Conservation (phyloP, 805 yeast species). For the Candida alai region DNA sequence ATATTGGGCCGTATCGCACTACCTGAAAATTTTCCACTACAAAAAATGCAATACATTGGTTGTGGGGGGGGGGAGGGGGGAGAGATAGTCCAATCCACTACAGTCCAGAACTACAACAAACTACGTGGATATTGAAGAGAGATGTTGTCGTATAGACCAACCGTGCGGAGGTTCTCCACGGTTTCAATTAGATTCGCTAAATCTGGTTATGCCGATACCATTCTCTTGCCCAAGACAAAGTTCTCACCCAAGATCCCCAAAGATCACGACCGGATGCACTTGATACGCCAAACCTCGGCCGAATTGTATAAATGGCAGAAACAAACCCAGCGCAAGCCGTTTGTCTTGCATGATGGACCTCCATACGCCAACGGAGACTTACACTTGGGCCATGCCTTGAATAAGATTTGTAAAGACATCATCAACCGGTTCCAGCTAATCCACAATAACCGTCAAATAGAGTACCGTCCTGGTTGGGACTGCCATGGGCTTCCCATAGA, state of each 20-base stretch:
- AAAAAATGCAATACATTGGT: too few relatives aligned
- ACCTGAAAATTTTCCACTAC: too few relatives aligned
- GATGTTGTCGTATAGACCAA: slow-evolving; percentile 4
- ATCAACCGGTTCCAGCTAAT: slow-evolving; percentile 68
- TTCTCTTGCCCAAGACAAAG: slow-evolving; percentile 62
- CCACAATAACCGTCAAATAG: slow-evolving; percentile 53
- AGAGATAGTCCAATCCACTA: too few relatives aligned
- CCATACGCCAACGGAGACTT: slow-evolving; percentile 96
- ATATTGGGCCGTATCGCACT: too few relatives aligned
- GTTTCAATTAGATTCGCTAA: background rate
- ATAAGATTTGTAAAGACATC: slow-evolving; percentile 85
- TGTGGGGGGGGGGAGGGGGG: too few relatives aligned
- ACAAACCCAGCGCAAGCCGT: slow-evolving; percentile 34
- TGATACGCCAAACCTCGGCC: slow-evolving; percentile 52
- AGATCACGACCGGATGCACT: slow-evolving; percentile 28
- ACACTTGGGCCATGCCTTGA: slow-evolving; percentile 89
- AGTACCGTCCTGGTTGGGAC: slow-evolving; percentile 95
- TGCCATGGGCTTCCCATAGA: slow-evolving; percentile 98
- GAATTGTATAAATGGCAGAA: slow-evolving; percentile 62
- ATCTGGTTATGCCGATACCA: slow-evolving; percentile 37
- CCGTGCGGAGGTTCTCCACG: slow-evolving; percentile 10
- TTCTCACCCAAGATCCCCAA: slow-evolving; percentile 54
- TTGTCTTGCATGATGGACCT: slow-evolving; percentile 92
- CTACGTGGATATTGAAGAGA: too few relatives aligned
- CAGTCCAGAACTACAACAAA: too few relatives aligned